phyloP scores from a whole-genome alignment of 2,329 filamentous ascomycete species.

The Cladosporium sp. region DNA sequence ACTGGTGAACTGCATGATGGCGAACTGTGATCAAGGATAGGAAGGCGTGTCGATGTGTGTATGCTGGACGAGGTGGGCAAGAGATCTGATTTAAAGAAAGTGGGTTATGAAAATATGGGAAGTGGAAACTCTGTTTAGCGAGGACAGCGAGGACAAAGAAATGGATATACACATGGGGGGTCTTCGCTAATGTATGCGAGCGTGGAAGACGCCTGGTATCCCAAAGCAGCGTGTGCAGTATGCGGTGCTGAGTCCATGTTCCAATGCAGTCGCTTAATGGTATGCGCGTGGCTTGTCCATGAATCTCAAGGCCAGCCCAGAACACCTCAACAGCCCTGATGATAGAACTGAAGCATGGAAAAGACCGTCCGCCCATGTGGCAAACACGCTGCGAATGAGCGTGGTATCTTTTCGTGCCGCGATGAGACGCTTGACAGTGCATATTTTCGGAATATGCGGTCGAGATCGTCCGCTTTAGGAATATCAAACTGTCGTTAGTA shows the following conservation, averaged over 20 bases:
- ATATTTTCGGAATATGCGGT: background rate
- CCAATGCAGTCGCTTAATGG: background rate
- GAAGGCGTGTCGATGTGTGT: background rate
- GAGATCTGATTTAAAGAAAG: background rate
- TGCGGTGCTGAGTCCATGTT: background rate
- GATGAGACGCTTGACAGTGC: background rate
- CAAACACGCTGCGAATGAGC: background rate
- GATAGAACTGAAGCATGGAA: background rate
- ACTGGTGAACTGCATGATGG: slow-evolving; percentile 20
- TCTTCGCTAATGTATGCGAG: background rate
- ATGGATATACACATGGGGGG: background rate
- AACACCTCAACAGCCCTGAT: background rate
- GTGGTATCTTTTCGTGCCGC: background rate
- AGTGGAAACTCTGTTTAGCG: background rate
- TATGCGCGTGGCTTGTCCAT: background rate
- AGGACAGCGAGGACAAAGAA: background rate
- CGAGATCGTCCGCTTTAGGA: background rate
- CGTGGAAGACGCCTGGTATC: background rate
- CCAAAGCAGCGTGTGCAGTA: background rate
- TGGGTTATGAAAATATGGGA: background rate
- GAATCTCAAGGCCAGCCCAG: background rate
- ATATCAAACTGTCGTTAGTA: background rate
- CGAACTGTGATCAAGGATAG: background rate
- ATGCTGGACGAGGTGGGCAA: background rate
- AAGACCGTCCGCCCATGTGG: background rate